Evolutionary conservation across 192 early-diverging fungal species (phyloP).

Genomic region (Backusella luteola): DNA sequence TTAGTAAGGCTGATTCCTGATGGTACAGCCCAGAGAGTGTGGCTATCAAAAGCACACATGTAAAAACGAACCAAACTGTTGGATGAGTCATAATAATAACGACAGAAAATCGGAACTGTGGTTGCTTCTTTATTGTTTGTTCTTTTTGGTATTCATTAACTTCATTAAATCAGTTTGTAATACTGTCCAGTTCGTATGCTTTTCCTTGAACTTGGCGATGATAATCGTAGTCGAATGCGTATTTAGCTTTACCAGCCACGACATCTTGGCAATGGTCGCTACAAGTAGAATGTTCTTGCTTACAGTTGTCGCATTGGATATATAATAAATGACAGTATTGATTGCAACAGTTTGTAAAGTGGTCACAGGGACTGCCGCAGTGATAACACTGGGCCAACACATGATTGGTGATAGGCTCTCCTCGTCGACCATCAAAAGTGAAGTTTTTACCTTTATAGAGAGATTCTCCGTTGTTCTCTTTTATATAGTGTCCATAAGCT

Average conservation of each 20-base stretch:
- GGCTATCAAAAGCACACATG: not conserved
- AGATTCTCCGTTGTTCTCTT: constrained; percentile 33
- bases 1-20: not conserved
- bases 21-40: not conserved
- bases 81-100: not conserved
- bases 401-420: constrained; percentile 64
- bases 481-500: constrained; percentile 61
- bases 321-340: constrained; percentile 66
- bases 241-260: constrained; percentile 19
- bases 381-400: constrained; percentile 65
- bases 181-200: not conserved
- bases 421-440: constrained; percentile 74
- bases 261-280: constrained; percentile 43
- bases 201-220: constrained; percentile 25
- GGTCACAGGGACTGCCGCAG: constrained; percentile 65
- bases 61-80: too few species aligned
- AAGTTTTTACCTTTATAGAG: constrained; percentile 76
- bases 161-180: not conserved
- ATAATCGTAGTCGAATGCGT: constrained; percentile 25
- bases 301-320: constrained; percentile 64
- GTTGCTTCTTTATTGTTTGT: not conserved
- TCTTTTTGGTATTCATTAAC: not conserved
- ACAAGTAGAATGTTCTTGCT: constrained; percentile 40
- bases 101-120: not conserved
- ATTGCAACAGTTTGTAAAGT: constrained; percentile 68